Evolutionary conservation across 208 protist genomes (phyloP).

Genomic region (Polymyxa betae): DNA sequence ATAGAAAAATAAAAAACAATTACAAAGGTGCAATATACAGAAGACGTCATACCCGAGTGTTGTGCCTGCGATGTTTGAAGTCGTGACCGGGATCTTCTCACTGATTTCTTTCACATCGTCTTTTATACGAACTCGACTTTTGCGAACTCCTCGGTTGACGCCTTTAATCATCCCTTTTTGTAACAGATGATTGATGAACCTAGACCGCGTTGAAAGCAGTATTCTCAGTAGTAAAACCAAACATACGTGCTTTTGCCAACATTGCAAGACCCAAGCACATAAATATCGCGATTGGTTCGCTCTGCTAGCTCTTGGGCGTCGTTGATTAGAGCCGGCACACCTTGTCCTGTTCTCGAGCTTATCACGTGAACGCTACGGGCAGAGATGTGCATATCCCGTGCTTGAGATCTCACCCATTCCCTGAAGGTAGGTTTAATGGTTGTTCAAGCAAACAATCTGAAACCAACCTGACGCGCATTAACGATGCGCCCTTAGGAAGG

Average conservation of each 20-base stretch:
- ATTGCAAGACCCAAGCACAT: neutral
- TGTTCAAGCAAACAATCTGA: neutral
- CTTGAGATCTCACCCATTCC: neutral
- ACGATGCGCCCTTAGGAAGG: neutral
- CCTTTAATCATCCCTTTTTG: conserved; percentile 11
- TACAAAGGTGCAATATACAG: neutral
- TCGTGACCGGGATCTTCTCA: neutral
- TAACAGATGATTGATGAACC: conserved; percentile 30
- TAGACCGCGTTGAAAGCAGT: neutral
- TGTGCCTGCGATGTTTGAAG: conserved; percentile 7
- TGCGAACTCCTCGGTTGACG: neutral
- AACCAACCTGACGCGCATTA: neutral
- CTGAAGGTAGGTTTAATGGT: neutral
- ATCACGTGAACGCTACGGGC: neutral
- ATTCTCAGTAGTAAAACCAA: neutral
- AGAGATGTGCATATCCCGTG: neutral
- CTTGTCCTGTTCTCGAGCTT: neutral
- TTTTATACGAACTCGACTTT: neutral
- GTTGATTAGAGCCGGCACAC: neutral
- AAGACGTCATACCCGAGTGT: neutral
- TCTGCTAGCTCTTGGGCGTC: neutral
- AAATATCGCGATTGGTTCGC: neutral
- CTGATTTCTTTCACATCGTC: neutral
- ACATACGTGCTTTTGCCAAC: conserved; percentile 37
- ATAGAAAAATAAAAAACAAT: no score